These are phyloP conservation scores for Starmerella asiatica DNA, from an alignment of 805 yeast genomes.

Conservation along the genomic window DNA sequence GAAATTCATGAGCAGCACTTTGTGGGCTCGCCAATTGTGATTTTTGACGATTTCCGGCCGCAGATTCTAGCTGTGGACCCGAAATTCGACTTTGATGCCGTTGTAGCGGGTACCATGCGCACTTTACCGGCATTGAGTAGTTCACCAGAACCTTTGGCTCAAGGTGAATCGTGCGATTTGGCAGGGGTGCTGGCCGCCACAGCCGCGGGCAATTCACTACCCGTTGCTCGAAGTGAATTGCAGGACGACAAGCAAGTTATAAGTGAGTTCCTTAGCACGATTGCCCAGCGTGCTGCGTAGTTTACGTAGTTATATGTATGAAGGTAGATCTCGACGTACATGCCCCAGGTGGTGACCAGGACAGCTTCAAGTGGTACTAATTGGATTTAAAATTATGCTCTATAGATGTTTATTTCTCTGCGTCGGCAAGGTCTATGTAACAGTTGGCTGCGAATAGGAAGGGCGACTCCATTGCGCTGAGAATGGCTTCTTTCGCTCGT, in stretches of 20 bases:
- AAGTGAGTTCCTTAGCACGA: slow-evolving; percentile 12
- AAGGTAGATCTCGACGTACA: too few species aligned
- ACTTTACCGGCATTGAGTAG: neutral
- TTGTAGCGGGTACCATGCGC: neutral
- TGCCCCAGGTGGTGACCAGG: too few species aligned
- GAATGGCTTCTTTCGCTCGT: too few species aligned
- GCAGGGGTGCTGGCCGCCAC: neutral
- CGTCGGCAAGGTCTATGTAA: too few species aligned
- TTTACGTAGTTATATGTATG: too few species aligned
- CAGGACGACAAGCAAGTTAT: slow-evolving; percentile 11
- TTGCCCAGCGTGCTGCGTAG: slow-evolving; percentile 5
- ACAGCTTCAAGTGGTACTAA: too few species aligned
- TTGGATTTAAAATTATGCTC: too few species aligned
- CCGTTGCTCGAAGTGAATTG: neutral
- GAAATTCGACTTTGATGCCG: slow-evolving; percentile 12
- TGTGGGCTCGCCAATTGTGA: slow-evolving; percentile 1
- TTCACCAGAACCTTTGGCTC: neutral
- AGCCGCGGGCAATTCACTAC: neutral
- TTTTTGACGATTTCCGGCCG: slow-evolving; percentile 8
- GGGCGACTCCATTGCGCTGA: too few species aligned
- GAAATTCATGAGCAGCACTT: slow-evolving; percentile 2
- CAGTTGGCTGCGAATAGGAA: too few species aligned
- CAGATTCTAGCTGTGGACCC: slow-evolving; percentile 16
- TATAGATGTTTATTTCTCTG: too few species aligned
- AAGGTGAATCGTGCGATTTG: neutral